Conservation (phyloP, 2,329 filamentous ascomycete genomes). For the Pseudogymnoascus sp. region DNA sequence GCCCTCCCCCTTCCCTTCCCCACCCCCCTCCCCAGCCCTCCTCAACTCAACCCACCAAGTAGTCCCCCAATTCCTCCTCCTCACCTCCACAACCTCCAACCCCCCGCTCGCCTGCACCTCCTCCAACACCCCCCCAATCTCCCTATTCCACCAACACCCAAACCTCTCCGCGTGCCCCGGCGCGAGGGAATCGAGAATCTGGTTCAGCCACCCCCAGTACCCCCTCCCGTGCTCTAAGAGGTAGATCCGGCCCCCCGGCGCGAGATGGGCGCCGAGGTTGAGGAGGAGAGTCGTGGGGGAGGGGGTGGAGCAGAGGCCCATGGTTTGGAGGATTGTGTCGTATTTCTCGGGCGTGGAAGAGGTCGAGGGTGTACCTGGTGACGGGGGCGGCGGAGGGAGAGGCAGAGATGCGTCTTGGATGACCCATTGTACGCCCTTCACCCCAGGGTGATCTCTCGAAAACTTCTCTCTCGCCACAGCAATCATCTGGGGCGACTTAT, state of each 20-base stretch:
- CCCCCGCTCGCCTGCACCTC: slow-evolving; percentile 35
- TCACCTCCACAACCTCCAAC: slow-evolving; percentile 46
- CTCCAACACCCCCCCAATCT: slow-evolving; percentile 47
- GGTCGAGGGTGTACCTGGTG: slow-evolving; percentile 19
- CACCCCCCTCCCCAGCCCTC: too few relatives aligned
- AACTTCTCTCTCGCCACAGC: slow-evolving; percentile 47
- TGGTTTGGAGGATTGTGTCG: slow-evolving; percentile 56
- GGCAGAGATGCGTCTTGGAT: slow-evolving; percentile 22
- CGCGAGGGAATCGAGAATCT: slow-evolving; percentile 46
- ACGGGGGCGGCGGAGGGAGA: slow-evolving; percentile 22
- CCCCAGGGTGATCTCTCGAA: slow-evolving; percentile 34
- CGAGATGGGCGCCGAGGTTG: slow-evolving; percentile 43
- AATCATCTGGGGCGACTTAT: slow-evolving; percentile 53
- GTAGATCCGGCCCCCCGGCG: slow-evolving; percentile 50
- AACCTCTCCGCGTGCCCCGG: slow-evolving; percentile 48
- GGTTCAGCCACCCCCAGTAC: slow-evolving; percentile 45
- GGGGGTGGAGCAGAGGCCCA: slow-evolving; percentile 54
- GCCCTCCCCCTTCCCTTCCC: too few relatives aligned
- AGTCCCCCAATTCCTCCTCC: slow-evolving; percentile 48
- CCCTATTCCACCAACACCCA: slow-evolving; percentile 62
- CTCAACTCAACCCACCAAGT: slow-evolving; percentile 49
- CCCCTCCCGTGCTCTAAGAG: slow-evolving; percentile 56
- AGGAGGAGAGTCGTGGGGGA: slow-evolving; percentile 46
- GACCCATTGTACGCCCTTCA: slow-evolving; percentile 33
- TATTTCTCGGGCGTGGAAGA: slow-evolving; percentile 31